Base-by-base conservation (phyloP, 768 basidiomycete genomes). In the Mycena sanguinolenta region DNA sequence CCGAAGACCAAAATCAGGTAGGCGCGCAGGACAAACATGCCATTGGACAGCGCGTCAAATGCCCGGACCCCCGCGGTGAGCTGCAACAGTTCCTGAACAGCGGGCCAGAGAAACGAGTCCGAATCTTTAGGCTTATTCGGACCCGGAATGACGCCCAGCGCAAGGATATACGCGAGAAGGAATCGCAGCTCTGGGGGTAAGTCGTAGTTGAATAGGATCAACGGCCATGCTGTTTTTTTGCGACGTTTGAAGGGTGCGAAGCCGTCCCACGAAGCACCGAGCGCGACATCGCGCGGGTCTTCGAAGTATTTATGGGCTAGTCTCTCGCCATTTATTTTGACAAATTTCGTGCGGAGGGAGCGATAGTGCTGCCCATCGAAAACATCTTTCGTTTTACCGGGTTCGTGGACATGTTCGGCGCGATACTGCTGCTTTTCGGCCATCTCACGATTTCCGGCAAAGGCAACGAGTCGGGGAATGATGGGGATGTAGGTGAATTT, bases 161-260 rank as follows among this genome's bases (percentile, higher is more conserved):
- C 79, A 1, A 86, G 53, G 12, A 84, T 70, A 23, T 80, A 70
- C 0, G 73, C 58, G 9, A 80, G 55, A 27, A 80, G 81, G 27
- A 76, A 79, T 1, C 78, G 78, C 17, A 81, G 65, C 10, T 82
- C 74, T 0, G 85, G 85, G 1, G 82, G 82, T 0, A 87, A 74
- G 60, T 87, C 87, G 74, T 81, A 82, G 65, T 84, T 82, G 67
- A 82, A 78, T 0, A 84, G 27, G 16, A 87, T 53, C 6, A 87
- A 63, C 1, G 84, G 86, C 77, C 82, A 85, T 4, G 75, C 74
- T 0, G 81, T 81, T 7, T 74, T 73, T 8, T 72, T 77, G 1
- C 60, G 60, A 2, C 60, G 60, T 36, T 61, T 61, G 60, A 61
- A 61, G 2, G 60, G 60, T 2, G 46, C 46, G 12, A 61, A 61